Conservation (phyloP, 306 rosid species). For the Rosa lucieae region DNA sequence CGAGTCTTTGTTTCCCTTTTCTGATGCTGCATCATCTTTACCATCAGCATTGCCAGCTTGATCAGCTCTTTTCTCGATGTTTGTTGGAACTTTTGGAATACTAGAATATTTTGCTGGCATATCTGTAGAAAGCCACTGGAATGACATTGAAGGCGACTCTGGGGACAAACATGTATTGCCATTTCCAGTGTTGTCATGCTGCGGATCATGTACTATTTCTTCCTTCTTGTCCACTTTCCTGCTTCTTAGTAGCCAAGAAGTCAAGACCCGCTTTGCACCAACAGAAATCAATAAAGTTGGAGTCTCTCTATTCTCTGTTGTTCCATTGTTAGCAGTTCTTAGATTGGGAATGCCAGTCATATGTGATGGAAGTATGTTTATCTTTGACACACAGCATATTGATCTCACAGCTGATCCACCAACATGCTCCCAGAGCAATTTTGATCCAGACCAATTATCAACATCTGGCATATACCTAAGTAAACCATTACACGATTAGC, state of each 20-base stretch:
- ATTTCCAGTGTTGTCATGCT: slow-evolving; percentile 34
- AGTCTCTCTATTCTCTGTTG: slow-evolving; percentile 44
- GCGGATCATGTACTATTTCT: slow-evolving; percentile 32
- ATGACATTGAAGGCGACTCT: slow-evolving; percentile 60
- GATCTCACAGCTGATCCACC: slow-evolving; percentile 98
- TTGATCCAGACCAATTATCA: slow-evolving; percentile 75
- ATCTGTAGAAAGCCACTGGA: slow-evolving; percentile 98
- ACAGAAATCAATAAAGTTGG: slow-evolving; percentile 76
- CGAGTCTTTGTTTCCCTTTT: slow-evolving; percentile 38
- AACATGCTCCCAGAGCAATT: slow-evolving; percentile 95
- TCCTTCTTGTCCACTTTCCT: slow-evolving; percentile 40
- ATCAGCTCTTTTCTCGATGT: slow-evolving; percentile 28
- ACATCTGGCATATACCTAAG: slow-evolving; percentile 68
- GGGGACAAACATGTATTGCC: slow-evolving; percentile 31
- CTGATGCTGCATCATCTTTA: slow-evolving; percentile 34
- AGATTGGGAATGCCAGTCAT: slow-evolving; percentile 21
- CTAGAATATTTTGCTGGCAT: slow-evolving; percentile 74
- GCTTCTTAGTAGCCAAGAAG: slow-evolving; percentile 81
- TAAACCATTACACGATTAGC: slow-evolving; percentile 28
- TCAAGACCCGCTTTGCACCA: slow-evolving; percentile 95
- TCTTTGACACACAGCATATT: slow-evolving; percentile 69
- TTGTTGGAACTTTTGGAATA: slow-evolving; percentile 37
- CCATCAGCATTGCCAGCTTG: slow-evolving; percentile 33
- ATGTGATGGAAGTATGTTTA: slow-evolving; percentile 50
- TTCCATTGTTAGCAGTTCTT: slow-evolving; percentile 24